Conservation (phyloP, 495 filamentous ascomycete species). For the Durotheca rogersii region DNA sequence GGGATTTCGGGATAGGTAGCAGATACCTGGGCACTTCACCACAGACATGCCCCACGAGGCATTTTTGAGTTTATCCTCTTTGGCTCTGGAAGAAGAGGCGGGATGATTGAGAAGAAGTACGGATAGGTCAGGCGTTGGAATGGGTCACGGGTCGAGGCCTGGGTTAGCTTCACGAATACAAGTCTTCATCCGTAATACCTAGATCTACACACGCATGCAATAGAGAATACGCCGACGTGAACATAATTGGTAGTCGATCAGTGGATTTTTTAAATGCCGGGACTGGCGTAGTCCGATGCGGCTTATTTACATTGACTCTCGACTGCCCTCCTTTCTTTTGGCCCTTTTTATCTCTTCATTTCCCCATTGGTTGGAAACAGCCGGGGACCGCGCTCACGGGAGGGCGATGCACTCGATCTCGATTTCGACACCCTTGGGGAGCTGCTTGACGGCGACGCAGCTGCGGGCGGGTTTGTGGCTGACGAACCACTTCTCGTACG, state of each 20-base stretch:
- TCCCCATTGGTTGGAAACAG: not conserved
- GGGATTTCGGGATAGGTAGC: no score
- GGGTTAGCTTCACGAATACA: not conserved
- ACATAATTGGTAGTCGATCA: not conserved
- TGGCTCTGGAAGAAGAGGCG: no score
- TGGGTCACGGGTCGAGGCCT: not conserved
- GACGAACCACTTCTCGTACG: slow-evolving; percentile 88
- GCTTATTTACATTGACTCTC: slow-evolving; percentile 1
- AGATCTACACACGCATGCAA: not conserved
- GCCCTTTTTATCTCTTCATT: no score
- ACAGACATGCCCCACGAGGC: no score
- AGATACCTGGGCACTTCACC: no score
- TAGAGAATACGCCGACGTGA: no score
- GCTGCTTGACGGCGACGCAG: slow-evolving; percentile 86
- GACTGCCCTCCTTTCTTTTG: no score
- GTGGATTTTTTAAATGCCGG: not conserved
- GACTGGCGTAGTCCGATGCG: not conserved
- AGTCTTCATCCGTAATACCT: not conserved
- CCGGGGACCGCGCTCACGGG: no score
- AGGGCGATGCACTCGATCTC: slow-evolving; percentile 92
- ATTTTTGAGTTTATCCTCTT: no score
- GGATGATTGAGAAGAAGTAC: no score
- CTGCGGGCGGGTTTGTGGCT: slow-evolving; percentile 85
- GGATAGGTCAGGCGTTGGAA: not conserved
- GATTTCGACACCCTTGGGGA: slow-evolving; percentile 85